Conservation (phyloP, 768 basidiomycete species). For the Termitomyces sp. region DNA sequence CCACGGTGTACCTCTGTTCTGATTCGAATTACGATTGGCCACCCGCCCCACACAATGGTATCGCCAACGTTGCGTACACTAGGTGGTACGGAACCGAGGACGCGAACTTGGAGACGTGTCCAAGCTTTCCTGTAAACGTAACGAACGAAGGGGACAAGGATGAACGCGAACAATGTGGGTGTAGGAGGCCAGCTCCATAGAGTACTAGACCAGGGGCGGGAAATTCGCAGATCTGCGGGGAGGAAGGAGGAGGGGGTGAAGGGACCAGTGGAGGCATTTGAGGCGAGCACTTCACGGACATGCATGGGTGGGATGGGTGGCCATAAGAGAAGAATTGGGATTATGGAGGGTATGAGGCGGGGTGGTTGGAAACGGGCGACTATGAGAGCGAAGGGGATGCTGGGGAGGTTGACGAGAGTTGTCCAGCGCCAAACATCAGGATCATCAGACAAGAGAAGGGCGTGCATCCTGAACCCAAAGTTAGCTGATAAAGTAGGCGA, state of each 20-base stretch:
- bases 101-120: constrained; percentile 35
- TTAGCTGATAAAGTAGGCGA: neutral
- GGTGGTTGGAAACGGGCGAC: constrained; percentile 50
- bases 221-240: constrained; percentile 33
- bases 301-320: constrained; percentile 36
- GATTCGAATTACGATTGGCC: constrained; percentile 33
- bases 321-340: constrained; percentile 48
- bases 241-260: constrained; percentile 5
- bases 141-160: constrained; percentile 48
- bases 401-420: constrained; percentile 70
- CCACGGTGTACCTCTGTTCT: constrained; percentile 23
- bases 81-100: constrained; percentile 37
- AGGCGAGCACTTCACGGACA: constrained; percentile 19
- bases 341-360: constrained; percentile 30
- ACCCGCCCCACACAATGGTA: constrained; percentile 21
- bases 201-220: constrained; percentile 16
- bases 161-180: constrained; percentile 50
- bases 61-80: constrained; percentile 21
- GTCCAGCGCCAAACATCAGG: constrained; percentile 73
- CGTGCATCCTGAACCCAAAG: constrained; percentile 48
- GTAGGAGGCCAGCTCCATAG: constrained; percentile 53
- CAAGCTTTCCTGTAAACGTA: constrained; percentile 40
- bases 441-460: constrained; percentile 63
- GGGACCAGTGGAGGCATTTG: constrained; percentile 26
- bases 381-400: constrained; percentile 67